phyloP scores from a whole-genome alignment of 441 rosid species.

The Kokia cookei region DNA sequence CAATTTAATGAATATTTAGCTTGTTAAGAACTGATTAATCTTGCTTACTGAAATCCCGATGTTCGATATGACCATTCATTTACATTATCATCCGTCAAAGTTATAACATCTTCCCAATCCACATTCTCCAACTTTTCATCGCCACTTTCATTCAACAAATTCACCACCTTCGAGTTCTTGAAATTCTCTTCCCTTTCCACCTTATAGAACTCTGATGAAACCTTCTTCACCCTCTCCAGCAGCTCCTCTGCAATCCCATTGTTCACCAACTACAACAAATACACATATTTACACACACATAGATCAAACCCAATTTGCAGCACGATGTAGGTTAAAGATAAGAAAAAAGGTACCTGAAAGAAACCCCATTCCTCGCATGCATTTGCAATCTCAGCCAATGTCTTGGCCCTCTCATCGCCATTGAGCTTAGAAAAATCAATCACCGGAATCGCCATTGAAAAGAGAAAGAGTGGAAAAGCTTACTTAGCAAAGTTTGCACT shows the following conservation, averaged over 20 bases:
- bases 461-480: not conserved
- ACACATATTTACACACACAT: not conserved
- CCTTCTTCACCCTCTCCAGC: slow-evolving; percentile 69
- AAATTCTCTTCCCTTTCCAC: slow-evolving; percentile 69
- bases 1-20: not conserved
- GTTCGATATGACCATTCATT: slow-evolving; percentile 57
- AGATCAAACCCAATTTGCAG: too few species aligned
- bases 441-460: slow-evolving; percentile 76
- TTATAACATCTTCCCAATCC: slow-evolving; percentile 86
- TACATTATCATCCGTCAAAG: slow-evolving; percentile 37
- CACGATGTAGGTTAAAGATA: not conserved
- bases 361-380: slow-evolving; percentile 89
- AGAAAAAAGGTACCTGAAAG: slow-evolving; percentile 48
- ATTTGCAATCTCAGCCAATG: slow-evolving; percentile 59
- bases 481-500: slow-evolving; percentile 10
- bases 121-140: slow-evolving; percentile 55
- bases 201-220: slow-evolving; percentile 45
- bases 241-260: slow-evolving; percentile 72
- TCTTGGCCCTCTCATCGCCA: slow-evolving; percentile 52
- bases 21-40: not conserved
- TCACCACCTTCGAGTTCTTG: slow-evolving; percentile 43
- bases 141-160: slow-evolving; percentile 34
- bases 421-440: slow-evolving; percentile 79
- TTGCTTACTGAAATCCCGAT: slow-evolving; percentile 57
- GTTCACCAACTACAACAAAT: slow-evolving; percentile 56